Conservation (phyloP, 73 alveolate species). For the Strombidium stylifer region DNA sequence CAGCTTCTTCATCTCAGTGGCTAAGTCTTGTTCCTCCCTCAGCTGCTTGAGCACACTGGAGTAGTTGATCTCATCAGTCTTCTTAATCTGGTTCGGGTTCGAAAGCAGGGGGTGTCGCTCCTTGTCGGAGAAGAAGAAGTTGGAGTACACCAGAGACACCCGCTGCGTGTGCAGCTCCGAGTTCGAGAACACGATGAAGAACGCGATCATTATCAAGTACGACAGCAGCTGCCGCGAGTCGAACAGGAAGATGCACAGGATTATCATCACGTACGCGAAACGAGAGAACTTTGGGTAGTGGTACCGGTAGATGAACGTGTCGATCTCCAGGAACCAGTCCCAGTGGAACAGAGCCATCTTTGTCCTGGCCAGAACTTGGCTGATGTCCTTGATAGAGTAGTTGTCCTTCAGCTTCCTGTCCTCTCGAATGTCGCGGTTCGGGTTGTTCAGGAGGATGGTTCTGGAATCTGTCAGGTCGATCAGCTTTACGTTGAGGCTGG, state of each 20-base stretch:
- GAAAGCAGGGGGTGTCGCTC: background rate
- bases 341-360: constrained; percentile 14
- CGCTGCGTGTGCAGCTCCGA: constrained; percentile 3
- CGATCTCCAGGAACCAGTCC: constrained; percentile 10
- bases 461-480: constrained; percentile 35
- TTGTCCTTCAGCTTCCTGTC: constrained; percentile 17
- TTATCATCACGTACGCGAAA: constrained; percentile 25
- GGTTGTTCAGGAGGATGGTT: constrained; percentile 32
- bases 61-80: constrained; percentile 13
- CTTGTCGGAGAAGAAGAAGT: constrained; percentile 17
- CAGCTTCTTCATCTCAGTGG: constrained; percentile 11
- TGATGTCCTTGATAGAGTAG: constrained; percentile 30
- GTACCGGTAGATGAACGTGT: constrained; percentile 27
- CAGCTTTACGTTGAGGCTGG: constrained; percentile 21
- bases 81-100: constrained; percentile 3
- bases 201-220: constrained; percentile 12
- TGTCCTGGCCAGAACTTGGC: constrained; percentile 32
- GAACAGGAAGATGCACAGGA: background rate
- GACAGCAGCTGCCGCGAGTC: constrained; percentile 31
- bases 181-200: constrained; percentile 23
- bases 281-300: constrained; percentile 49
- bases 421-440: constrained; percentile 46
- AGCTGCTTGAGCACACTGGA: background rate
- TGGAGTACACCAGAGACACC: background rate
- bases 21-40: constrained; percentile 32